Evolutionary conservation across 179 eudicot genomes (phyloP), one percentile per base, ranked within the genome.

Genomic region (Pouteria campechiana): DNA sequence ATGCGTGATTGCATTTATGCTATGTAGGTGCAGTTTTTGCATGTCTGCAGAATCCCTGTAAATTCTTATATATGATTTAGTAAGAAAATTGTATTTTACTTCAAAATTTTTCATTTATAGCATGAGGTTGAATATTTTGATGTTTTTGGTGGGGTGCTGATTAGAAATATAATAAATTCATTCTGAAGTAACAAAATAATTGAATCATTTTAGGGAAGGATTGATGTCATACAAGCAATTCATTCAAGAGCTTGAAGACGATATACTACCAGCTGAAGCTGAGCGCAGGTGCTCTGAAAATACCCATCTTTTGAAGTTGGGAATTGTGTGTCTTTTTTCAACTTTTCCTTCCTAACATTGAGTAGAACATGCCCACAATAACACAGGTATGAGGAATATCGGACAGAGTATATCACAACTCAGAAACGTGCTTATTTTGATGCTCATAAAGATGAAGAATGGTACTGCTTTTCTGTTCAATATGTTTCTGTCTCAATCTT

Each of bases 241-340:
- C 46, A 92, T 92, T 64, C 99, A 92, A 69, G 96, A 92, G 66
- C 99, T 92, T 65, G 99, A 92, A 73, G 99, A 92, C 61, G 99
- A 92, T 71, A 69, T 92, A 40, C 49, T 83, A 20, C 99, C 96
- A 23, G 42, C 88, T 50, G 99, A 92, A 75, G 99, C 99, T 17
- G 99, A 92, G 61, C 94, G 85, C 52, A 92, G 99, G 96, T 92
- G 65, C 16, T n/a, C n/a, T n/a, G n/a, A 27, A 25, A 24, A 32
- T 29, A 24, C 20, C n/a, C 19, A 36, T 45, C 17, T 45, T 22
- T 53, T 49, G 13, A 33, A 17, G 36, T 36, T 34, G 23, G 18
- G 14, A 6, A 5, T 19, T 42, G 31, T 51, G 37, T 37, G 14
- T 1, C 15, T 25, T 34, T 18, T n/a, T n/a, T n/a, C n/a, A n/a